These are phyloP conservation scores for Apiospora hydei DNA, from an alignment of 2,329 filamentous ascomycete genomes.

Conservation along the genomic window DNA sequence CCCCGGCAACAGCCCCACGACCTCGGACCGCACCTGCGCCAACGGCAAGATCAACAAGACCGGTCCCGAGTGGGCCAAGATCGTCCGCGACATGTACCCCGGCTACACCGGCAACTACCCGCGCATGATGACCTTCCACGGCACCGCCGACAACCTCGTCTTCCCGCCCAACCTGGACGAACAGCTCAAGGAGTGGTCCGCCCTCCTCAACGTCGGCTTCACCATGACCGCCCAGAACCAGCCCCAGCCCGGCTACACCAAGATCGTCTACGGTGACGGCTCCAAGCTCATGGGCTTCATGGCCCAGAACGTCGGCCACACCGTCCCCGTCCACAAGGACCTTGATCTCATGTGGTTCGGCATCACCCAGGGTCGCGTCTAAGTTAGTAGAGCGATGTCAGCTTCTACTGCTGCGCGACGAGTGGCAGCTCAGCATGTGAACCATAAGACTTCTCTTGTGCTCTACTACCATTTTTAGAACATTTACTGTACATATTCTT, in stretches of 20 bases:
- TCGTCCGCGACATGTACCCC: constrained; percentile 45
- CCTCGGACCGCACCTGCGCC: constrained; percentile 47
- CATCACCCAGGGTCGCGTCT: background rate
- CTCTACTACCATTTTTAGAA: background rate
- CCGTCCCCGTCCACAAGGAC: constrained; percentile 26
- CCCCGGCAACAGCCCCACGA: constrained; percentile 25
- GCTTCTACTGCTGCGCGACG: no score
- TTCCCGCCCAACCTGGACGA: constrained; percentile 47
- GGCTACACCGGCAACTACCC: constrained; percentile 42
- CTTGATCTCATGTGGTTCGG: constrained; percentile 25
- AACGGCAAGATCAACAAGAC: constrained; percentile 45
- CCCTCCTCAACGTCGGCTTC: constrained; percentile 42
- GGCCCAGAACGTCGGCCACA: constrained; percentile 26
- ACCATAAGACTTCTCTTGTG: background rate
- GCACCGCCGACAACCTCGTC: constrained; percentile 46
- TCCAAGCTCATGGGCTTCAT: constrained; percentile 27
- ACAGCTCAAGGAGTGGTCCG: constrained; percentile 50
- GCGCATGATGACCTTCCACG: constrained; percentile 43
- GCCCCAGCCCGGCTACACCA: constrained; percentile 24
- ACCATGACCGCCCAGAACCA: constrained; percentile 26
- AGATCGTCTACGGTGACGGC: constrained; percentile 28
- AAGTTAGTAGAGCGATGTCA: no score
- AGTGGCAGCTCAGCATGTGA: background rate
- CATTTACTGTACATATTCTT: constrained; percentile 7
- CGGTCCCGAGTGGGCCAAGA: constrained; percentile 52